phyloP scores from a whole-genome alignment of 768 basidiomycete genomes.

The Trametes cubensis region DNA sequence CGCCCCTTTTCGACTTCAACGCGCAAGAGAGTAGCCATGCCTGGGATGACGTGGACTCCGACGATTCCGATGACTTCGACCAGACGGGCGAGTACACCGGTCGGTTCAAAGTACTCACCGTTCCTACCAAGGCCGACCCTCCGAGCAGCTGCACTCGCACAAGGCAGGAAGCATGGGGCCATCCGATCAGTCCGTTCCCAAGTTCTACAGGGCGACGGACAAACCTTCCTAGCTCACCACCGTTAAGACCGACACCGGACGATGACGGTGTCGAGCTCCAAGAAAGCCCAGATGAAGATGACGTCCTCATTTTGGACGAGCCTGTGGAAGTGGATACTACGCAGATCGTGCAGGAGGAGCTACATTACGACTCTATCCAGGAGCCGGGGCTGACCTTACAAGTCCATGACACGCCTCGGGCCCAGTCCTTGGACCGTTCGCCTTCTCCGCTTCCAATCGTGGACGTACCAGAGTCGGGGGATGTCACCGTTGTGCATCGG shows the following conservation, averaged over 20 bases:
- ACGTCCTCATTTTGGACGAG: constrained; percentile 22
- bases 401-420: neutral
- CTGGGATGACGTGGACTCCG: constrained; percentile 30
- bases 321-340: neutral
- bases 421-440: constrained; percentile 2
- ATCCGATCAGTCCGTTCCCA: constrained; percentile 72
- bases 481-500: constrained; percentile 57
- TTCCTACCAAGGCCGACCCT: constrained; percentile 68
- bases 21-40: constrained; percentile 9
- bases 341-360: neutral
- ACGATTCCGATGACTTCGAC: constrained; percentile 39
- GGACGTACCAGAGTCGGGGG: constrained; percentile 49
- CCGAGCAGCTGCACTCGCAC: constrained; percentile 56
- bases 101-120: constrained; percentile 53
- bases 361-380: neutral
- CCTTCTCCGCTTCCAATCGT: constrained; percentile 23
- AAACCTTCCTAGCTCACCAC: constrained; percentile 14
- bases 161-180: constrained; percentile 63
- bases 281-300: constrained; percentile 16
- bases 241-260: constrained; percentile 12
- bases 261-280: constrained; percentile 6
- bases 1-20: constrained; percentile 30
- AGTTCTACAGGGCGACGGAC: neutral
- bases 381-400: neutral
- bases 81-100: constrained; percentile 67